Conservation (phyloP, 148 eudicot genomes). For the Cornus florida region DNA sequence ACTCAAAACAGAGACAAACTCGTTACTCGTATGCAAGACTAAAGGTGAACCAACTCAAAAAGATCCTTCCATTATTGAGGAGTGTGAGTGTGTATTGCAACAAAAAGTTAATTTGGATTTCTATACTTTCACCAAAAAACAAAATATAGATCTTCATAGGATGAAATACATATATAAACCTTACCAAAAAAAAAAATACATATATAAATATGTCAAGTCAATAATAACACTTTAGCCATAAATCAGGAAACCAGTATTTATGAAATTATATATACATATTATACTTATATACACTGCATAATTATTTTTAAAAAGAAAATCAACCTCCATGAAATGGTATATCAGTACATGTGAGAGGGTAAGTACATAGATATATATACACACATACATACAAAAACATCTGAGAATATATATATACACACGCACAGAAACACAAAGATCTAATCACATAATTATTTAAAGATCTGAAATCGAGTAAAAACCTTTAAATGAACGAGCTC, state of each 20-base stretch:
- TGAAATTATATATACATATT: not conserved
- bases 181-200: too few species aligned
- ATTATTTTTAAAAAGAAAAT: too few species aligned
- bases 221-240: too few species aligned
- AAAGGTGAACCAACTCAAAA: not conserved
- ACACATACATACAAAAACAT: not conserved
- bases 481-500: not conserved
- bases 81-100: not conserved
- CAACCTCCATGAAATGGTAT: not conserved
- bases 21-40: not conserved
- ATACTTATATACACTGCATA: not conserved
- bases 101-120: too few species aligned
- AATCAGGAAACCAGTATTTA: too few species aligned
- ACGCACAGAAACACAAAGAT: not conserved
- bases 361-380: not conserved
- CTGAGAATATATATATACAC: not conserved
- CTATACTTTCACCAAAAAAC: not conserved
- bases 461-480: not conserved
- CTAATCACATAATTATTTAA: not conserved
- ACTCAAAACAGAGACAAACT: constrained; percentile 1
- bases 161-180: too few species aligned
- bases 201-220: too few species aligned
- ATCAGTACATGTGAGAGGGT: too few species aligned
- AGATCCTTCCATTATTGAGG: not conserved
- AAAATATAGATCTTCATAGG: not conserved